Evolutionary conservation across 2,329 filamentous ascomycete species (phyloP), one percentile per base, ranked within the genome.

Genomic region (Penicillium sp.): DNA sequence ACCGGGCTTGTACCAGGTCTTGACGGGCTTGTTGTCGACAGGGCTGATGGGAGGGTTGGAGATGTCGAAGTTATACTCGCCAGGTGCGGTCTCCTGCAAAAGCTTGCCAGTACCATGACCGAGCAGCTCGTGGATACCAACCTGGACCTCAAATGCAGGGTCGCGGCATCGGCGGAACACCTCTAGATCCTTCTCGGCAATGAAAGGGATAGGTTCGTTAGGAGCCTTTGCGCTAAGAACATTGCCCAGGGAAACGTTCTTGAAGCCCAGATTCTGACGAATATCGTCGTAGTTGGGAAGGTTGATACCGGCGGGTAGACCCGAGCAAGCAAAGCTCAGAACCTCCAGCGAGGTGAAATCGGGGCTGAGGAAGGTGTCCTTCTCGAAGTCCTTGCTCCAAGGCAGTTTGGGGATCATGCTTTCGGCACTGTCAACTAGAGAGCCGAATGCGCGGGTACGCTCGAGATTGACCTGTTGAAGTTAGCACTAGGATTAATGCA

Each of bases 301-400:
- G 49, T 82, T 83, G 64, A 83, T 82, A 21, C 82, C 83, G 12
- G 82, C 83, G 17, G 83, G 84, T 40, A 86, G 84, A 51, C 83
- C 84, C 46, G 79, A 82, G 7, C 82, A 81, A 18, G 83, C 82
- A 62, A 97, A 97, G 1, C 88, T 91, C 54, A 97, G 75, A 2
- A 97, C 91, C 71, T 99, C 94, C 1, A 97, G 80, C 8, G 89
- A 94, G 0, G 94, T 97, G 68, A 99, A 99, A 70, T 99, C 94
- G 0, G 94, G 94, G 46, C 90, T 93, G 29, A 96, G 75, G 73
- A 99, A 99, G 66, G 89, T 91, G 77, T 97, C 92, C 74, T 97
- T 97, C 70, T 99, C 94, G 60, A 97, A 99, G 0, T 90, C 89
- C 40, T 84, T 82, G 29, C 80, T 78, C 94, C 94, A 99, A 0